Base-by-base conservation (phyloP, 345 rosid species). In the Hibiscus mutabilis region DNA sequence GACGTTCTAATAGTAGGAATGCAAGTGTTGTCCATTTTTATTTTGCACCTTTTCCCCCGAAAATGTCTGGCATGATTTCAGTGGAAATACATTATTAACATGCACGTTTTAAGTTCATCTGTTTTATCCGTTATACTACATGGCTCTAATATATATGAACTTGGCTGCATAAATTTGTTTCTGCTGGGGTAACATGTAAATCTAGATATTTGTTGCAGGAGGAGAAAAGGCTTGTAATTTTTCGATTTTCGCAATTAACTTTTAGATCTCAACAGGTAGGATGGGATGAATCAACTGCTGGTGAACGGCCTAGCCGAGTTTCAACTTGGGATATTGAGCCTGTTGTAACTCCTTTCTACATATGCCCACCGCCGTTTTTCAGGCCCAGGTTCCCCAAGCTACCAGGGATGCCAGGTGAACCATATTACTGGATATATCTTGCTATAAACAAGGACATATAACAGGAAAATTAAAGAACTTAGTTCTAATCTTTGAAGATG, bases 281-380 rank as follows among this genome's bases (percentile, higher is more conserved):
- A 37, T 95, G 99, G 99, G 99, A 92, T 78, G 97, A 95, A 72
- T 95, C 98, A 21, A 84, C 98, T 53, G 89, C 96, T 56, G 94
- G 98, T 71, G 98, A 89, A 57, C 76, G 98, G 66, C 99, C 92
- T 57, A 84, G 85, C 70, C 82, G 97, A 68, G 99, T 95, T 73
- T 92, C 99, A 6, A 76, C 88, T n/a, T 95, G 99, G 99, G 99
- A 92, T 21, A 80, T 84, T 68, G 98, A 95, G 79, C 99, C 98
- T 0, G 96, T 95, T 29, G 84, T 86, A 61, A 84, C 98, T 73
- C 99, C 99, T 31, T 95, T 95, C 79, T 90, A 85, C 85, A 92
- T 95, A 58, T 95, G 94, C 19, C 98, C 99, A 52, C 98, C 99
- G 69, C 99, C 99, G 1, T 92, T 95, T 82, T 92, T 95, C 82